Base-by-base conservation (phyloP, 805 yeast species). In the Monosporozyma yasuniensis region DNA sequence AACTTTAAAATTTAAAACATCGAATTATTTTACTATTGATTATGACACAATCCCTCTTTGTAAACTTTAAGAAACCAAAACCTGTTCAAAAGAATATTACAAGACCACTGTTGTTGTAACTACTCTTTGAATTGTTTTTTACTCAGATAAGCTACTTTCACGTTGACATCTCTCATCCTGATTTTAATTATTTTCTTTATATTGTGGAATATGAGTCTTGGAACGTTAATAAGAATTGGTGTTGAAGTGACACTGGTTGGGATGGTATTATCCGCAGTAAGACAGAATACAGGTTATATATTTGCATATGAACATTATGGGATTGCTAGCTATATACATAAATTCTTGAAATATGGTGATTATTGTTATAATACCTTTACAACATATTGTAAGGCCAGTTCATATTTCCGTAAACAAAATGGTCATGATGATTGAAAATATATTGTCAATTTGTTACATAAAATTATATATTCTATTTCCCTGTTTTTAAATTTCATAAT, bases 181-280 rank as follows among this genome's bases (percentile, higher is more conserved):
- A 18, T 39, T 2, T 19, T 14, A 12, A 12, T 18, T 7, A 10
- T 38, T 23, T 37, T 27, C 22, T 44, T 25, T 44, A 12, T 16
- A 18, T 32, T 30, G 9, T 21, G 42, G 42, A 39, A 39, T 14
- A 58, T 58, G 62, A 41, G 56, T 28, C 11, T 58, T 11, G 47
- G 50, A 12, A 50, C 56, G 44, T 16, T 50, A 65, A 44, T 84
- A 10, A 96, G 88, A 67, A 78, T 79, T 57, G 78, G 91, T 0
- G 60, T 88, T 50, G 97, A 90, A 62, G 74, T 89, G 54, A 79
- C 90, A 3, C 72, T 90, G 51, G 71, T 87, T 8, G 86, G 96
- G 2, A 79, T 93, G 64, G 72, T 90, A 12, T 70, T 91, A 42
- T 96, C 97, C 0, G 96, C 96, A 3, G 76, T 90, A 48, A 84